phyloP scores from a whole-genome alignment of 805 yeast genomes.

The Ogataea dorogensis region DNA sequence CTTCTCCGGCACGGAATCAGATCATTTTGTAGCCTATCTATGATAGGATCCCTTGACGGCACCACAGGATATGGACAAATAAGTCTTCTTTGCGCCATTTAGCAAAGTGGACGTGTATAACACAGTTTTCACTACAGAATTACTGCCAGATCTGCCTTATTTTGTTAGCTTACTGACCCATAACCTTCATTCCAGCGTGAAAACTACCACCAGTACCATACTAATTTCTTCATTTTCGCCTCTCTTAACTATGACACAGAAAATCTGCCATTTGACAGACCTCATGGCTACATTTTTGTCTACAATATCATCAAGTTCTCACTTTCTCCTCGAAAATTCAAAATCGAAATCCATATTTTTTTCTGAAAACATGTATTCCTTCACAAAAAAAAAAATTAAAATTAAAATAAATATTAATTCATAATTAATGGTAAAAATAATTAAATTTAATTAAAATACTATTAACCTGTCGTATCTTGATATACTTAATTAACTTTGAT shows the following conservation, averaged over 20 bases:
- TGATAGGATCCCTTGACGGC: too few species aligned
- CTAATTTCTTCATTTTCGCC: too few species aligned
- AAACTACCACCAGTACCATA: background rate
- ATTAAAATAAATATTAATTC: background rate
- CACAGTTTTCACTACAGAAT: constrained; percentile 3
- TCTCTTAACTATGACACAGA: constrained; percentile 4
- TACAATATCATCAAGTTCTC: too few species aligned
- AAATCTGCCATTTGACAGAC: constrained; percentile 8
- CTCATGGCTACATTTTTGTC: too few species aligned
- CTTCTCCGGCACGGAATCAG: too few species aligned
- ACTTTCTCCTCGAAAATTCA: too few species aligned
- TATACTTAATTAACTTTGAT: too few species aligned
- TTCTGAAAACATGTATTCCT: background rate
- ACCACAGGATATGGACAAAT: too few species aligned
- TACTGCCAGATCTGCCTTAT: constrained; percentile 1
- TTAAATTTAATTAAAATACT: background rate
- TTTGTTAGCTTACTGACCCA: constrained; percentile 5
- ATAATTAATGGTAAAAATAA: background rate
- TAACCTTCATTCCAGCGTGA: too few species aligned
- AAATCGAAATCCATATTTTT: too few species aligned
- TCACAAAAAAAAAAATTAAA: background rate
- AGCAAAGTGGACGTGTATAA: constrained; percentile 4
- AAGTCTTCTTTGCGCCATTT: constrained; percentile 1
- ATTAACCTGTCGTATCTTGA: background rate
- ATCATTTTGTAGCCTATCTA: too few species aligned